These are phyloP conservation scores for Calonectria hongkongensis DNA, from an alignment of 2,329 filamentous ascomycete genomes.

Conservation along the genomic window DNA sequence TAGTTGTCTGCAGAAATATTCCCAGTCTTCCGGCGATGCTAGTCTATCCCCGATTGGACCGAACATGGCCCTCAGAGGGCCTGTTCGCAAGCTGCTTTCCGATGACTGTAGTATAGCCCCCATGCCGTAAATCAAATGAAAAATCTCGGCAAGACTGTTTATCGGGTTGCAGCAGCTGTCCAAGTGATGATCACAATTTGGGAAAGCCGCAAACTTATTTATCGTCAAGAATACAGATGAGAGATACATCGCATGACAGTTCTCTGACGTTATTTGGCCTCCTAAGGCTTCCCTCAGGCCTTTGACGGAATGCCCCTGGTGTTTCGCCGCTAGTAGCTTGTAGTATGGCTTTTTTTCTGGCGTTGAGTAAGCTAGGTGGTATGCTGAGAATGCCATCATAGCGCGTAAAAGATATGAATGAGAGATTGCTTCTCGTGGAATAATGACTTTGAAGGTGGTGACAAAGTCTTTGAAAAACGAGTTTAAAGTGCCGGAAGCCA, in stretches of 20 bases:
- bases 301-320: background rate
- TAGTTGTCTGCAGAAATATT: background rate
- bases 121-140: conserved; percentile 1
- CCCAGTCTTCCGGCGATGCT: background rate
- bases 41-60: background rate
- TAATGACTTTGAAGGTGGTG: background rate
- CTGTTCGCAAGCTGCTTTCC: background rate
- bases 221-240: background rate
- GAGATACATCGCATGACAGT: background rate
- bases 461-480: background rate
- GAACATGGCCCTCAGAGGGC: background rate
- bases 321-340: background rate
- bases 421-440: background rate
- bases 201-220: conserved; percentile 4
- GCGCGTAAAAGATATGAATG: background rate
- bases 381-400: background rate
- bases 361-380: background rate
- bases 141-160: background rate
- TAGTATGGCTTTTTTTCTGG: background rate
- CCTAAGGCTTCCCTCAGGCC: background rate
- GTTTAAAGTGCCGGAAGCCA: background rate
- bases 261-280: background rate
- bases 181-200: background rate
- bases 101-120: background rate
- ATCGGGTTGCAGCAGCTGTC: background rate